Base-by-base conservation (phyloP, 306 rosid species). In the Quercus ilex region DNA sequence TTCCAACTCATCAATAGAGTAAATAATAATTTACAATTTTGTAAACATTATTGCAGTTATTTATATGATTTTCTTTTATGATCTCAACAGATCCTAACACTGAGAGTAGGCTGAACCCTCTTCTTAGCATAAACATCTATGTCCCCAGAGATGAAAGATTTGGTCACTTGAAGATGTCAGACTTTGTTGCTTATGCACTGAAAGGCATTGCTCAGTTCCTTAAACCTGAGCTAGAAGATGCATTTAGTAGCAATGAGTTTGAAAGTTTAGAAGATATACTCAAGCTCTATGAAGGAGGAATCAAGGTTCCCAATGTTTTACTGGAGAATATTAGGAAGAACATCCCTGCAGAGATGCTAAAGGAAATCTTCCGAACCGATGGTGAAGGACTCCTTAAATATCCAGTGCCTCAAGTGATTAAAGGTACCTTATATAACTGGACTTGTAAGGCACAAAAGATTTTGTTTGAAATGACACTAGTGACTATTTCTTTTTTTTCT, bases 91-190 rank as follows among this genome's bases (percentile, higher is more conserved):
- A 91, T 89, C 91, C 85, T 1, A 74, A 79, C 0, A 65, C 65
- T 55, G 96, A 93, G 91, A 88, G 80, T 5, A 69, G 87, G 74
- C 74, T 69, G 18, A 25, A 5, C 8, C 64, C 5, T 57, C 6
- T 81, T 7, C 3, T 55, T 76, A 78, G 85, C 64, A 57, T 89
- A 18, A 43, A 52, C 28, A 69, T 93, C 56, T 93, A 93, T 52
- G 90, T 92, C 59, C 98, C 97, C 14, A 87, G 95, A 78, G 98
- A 91, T 57, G 98, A 93, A 71, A 65, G 88, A 72, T 91, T 93
- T 80, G 92, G 93, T 17, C 90, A 87, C 87, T 72, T 86, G 74
- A 93, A 93, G 86, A 76, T 93, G 38, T 79, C 88, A 4, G 98
- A 93, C 41, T 91, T 93, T 43, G 78, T 93, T 25, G 86, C 72